These are phyloP conservation scores for Fusarium tanahbumbuense DNA, from an alignment of 2,329 filamentous ascomycete genomes.

Conservation along the genomic window DNA sequence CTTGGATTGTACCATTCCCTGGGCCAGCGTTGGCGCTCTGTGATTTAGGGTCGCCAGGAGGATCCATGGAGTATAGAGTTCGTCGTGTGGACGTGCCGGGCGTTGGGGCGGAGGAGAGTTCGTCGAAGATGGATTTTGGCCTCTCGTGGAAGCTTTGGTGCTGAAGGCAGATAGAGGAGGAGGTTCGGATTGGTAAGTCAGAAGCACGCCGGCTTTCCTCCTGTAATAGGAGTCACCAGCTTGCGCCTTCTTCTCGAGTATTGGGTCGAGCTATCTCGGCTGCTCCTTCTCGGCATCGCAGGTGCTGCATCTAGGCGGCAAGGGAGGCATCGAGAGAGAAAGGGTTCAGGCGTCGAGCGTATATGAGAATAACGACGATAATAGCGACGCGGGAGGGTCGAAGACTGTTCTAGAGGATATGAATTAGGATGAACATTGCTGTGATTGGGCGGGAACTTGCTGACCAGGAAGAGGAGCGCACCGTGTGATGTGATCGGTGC, in stretches of 20 bases:
- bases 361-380: background rate
- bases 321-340: rapidly evolving
- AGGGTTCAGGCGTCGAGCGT: background rate
- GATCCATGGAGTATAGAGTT: background rate
- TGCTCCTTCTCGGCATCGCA: background rate
- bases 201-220: rapidly evolving
- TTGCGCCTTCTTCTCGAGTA: rapidly evolving
- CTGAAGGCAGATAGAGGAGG: background rate
- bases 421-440: background rate
- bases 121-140: rapidly evolving
- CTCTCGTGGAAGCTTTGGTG: background rate
- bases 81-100: too few relatives aligned
- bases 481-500: background rate
- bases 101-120: rapidly evolving
- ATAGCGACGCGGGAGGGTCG: background rate
- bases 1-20: background rate
- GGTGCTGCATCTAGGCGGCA: background rate
- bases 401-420: rapidly evolving
- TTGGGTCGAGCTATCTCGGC: background rate
- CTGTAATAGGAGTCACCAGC: background rate
- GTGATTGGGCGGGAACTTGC: background rate
- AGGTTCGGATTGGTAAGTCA: background rate
- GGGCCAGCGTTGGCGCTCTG: background rate
- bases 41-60: rapidly evolving
- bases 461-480: background rate